Conservation (phyloP, 2,329 filamentous ascomycete genomes). For the Trichoderma endophyticum region DNA sequence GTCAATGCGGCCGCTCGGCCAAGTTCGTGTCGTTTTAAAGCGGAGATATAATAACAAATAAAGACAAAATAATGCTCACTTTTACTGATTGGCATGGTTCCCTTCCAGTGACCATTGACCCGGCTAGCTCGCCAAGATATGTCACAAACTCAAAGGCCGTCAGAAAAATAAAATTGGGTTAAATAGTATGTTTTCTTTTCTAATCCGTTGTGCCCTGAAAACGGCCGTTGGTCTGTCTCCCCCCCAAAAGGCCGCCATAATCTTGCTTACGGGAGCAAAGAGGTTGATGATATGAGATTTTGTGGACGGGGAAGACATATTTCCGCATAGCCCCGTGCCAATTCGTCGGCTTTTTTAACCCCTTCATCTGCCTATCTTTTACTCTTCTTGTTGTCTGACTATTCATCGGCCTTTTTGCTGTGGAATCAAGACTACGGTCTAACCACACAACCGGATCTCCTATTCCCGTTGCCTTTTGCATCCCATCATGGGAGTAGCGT, state of each 20-base stretch:
- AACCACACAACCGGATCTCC: neutral
- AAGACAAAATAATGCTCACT: neutral
- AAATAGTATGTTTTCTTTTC: neutral
- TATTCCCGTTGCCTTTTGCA: neutral
- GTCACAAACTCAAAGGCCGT: neutral
- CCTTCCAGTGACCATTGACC: neutral
- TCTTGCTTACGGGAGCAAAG: neutral
- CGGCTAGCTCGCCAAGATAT: neutral
- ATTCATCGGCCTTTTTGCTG: neutral
- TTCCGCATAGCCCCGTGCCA: neutral
- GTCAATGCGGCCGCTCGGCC: neutral
- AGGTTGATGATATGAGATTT: neutral
- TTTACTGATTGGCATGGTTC: neutral
- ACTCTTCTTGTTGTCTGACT: neutral
- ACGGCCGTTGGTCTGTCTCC: neutral
- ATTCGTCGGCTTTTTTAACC: neutral
- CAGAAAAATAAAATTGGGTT: neutral
- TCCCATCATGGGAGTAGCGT: neutral
- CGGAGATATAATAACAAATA: neutral
- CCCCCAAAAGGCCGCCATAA: neutral
- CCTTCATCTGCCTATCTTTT: neutral
- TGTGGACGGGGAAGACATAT: neutral
- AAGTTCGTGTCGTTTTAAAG: neutral
- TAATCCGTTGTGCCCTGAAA: neutral
- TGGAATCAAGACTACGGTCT: neutral